Percentiles rank a stretch among this genome's conserved stretches.
phyloP scores from a whole-genome alignment of 192 early-diverging fungal species.

The Podila horticola region DNA sequence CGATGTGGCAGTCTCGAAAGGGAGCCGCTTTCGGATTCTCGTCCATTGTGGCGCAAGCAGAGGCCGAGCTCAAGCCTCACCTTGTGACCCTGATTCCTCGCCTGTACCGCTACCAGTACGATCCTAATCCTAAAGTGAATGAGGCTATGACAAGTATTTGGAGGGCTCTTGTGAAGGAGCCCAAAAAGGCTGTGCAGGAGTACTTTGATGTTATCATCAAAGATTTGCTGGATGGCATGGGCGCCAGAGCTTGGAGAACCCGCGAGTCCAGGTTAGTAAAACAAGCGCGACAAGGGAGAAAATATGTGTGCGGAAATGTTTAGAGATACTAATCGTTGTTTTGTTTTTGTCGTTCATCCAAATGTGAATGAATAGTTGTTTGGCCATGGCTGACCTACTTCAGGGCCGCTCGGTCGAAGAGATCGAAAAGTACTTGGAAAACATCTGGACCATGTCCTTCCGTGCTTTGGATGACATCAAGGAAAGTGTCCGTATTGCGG shows the following conservation, averaged over 20 bases:
- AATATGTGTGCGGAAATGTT: no score
- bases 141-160: conserved; percentile 93
- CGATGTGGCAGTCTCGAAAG: conserved; percentile 89
- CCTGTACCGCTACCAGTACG: conserved; percentile 91
- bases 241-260: conserved; percentile 85
- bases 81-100: conserved; percentile 81
- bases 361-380: conserved; percentile 55
- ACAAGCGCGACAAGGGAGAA: no score
- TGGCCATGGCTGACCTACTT: conserved; percentile 79
- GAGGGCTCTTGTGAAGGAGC: conserved; percentile 75
- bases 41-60: conserved; percentile 80
- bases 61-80: conserved; percentile 83
- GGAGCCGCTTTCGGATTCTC: conserved; percentile 92
- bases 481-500: conserved; percentile 87
- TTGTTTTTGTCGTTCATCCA: background rate
- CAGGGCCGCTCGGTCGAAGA: conserved; percentile 74
- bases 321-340: background rate
- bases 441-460: conserved; percentile 92
- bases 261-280: conserved; percentile 77
- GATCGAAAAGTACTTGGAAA: conserved; percentile 79
- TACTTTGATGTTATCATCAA: conserved; percentile 85
- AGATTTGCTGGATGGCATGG: conserved; percentile 81
- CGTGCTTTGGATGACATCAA: conserved; percentile 94
- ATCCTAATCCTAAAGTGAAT: conserved; percentile 89
- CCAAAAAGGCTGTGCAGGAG: conserved; percentile 76